phyloP scores from a whole-genome alignment of 164 flowering plant species.

The Stephania japonica region DNA sequence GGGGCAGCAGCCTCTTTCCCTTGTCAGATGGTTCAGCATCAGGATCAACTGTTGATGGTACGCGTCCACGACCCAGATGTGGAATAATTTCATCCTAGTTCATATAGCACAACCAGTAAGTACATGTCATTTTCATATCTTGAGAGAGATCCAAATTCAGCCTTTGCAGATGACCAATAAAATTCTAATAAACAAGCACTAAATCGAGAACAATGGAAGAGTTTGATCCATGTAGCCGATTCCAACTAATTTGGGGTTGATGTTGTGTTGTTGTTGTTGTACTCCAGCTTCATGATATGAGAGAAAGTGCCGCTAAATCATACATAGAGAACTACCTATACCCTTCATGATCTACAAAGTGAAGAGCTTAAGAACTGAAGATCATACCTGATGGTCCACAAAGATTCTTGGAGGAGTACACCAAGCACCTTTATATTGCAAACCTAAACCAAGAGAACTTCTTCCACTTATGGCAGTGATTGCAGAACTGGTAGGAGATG shows the following conservation, averaged over 20 bases:
- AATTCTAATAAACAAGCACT: neutral
- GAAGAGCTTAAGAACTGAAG: neutral
- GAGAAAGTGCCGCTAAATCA: too few species aligned
- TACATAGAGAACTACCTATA: too few species aligned
- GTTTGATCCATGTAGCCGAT: too few species aligned
- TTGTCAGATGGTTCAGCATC: slow-evolving; percentile 56
- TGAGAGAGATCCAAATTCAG: neutral
- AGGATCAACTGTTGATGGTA: slow-evolving; percentile 94
- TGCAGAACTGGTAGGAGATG: slow-evolving; percentile 85
- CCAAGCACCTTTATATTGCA: slow-evolving; percentile 90
- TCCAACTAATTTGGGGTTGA: too few species aligned
- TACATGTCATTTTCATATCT: neutral
- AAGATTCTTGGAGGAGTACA: slow-evolving; percentile 96
- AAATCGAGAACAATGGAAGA: too few species aligned
- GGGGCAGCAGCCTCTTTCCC: slow-evolving; percentile 45
- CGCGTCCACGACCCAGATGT: slow-evolving; percentile 79
- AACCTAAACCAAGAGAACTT: slow-evolving; percentile 73
- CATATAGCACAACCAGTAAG: neutral
- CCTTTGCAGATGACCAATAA: too few species aligned
- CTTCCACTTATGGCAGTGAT: slow-evolving; percentile 82
- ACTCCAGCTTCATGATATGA: too few species aligned
- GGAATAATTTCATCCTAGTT: slow-evolving; percentile 83
- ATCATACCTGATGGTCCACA: slow-evolving; percentile 79
- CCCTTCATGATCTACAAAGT: neutral
- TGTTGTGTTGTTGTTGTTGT: too few species aligned